These are phyloP conservation scores for Cucurbita maxima DNA, from an alignment of 306 rosid species.

Conservation along the genomic window DNA sequence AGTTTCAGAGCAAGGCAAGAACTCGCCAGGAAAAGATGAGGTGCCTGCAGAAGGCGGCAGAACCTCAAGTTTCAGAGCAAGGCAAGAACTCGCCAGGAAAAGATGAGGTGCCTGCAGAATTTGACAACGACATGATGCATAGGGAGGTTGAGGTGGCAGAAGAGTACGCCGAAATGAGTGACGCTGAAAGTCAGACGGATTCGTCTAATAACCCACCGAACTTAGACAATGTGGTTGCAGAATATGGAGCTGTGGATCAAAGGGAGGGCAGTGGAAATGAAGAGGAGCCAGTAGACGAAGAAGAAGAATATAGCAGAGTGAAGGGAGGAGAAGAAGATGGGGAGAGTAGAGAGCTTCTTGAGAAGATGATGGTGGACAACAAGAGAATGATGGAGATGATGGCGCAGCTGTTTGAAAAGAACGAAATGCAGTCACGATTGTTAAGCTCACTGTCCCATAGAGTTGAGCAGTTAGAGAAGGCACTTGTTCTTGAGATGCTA, in stretches of 20 bases:
- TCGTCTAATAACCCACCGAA: neutral
- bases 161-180: slow-evolving; percentile 12
- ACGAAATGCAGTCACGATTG: slow-evolving; percentile 33
- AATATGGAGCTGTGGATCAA: neutral
- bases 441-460: slow-evolving; percentile 40
- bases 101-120: neutral
- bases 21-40: neutral
- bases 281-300: neutral
- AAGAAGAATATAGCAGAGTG: neutral
- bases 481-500: slow-evolving; percentile 27
- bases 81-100: neutral
- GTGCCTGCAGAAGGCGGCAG: neutral
- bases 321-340: neutral
- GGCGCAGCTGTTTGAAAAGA: slow-evolving; percentile 30
- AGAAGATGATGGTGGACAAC: slow-evolving; percentile 46
- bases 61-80: neutral
- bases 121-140: neutral
- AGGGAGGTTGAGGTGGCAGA: neutral
- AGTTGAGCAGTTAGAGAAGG: slow-evolving; percentile 51
- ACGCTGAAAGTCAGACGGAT: slow-evolving; percentile 6
- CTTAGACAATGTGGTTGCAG: slow-evolving; percentile 2
- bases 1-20: neutral
- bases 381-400: slow-evolving; percentile 46
- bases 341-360: slow-evolving; percentile 18
- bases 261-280: slow-evolving; percentile 4